Conservation (phyloP, 2,329 filamentous ascomycete genomes). For the Metarhizium robertsii region DNA sequence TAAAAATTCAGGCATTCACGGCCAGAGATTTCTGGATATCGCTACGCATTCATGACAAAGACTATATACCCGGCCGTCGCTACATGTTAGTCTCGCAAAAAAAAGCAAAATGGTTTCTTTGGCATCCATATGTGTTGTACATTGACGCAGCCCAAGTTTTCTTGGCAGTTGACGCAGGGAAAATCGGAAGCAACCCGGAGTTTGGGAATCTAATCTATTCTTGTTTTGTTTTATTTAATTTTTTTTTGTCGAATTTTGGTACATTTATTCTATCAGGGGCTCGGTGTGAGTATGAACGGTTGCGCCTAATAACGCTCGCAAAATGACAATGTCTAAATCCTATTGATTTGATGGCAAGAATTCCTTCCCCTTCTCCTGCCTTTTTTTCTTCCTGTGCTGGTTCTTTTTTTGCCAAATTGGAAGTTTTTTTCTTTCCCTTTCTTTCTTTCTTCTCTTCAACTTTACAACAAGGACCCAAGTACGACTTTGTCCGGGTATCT, state of each 20-base stretch:
- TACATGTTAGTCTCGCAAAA: constrained; percentile 14
- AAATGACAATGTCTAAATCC: constrained; percentile 7
- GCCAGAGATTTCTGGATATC: constrained; percentile 8
- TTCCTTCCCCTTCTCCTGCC: constrained; percentile 3
- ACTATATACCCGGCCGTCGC: constrained; percentile 20
- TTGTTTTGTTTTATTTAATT: too few species aligned
- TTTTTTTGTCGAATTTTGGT: too few species aligned
- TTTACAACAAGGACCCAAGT: neutral
- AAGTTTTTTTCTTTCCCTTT: too few species aligned
- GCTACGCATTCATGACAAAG: constrained; percentile 21
- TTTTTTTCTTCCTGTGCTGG: constrained; percentile 1
- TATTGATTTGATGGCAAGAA: constrained; percentile 6
- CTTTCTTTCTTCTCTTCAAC: neutral
- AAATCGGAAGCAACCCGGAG: neutral
- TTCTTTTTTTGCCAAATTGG: constrained; percentile 3
- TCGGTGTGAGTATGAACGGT: constrained; percentile 6
- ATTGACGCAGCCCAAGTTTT: neutral
- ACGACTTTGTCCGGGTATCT: neutral
- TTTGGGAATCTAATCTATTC: neutral
- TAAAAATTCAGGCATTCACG: neutral
- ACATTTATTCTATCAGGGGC: neutral
- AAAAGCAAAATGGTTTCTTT: neutral
- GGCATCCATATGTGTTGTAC: neutral
- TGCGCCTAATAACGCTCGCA: constrained; percentile 1
- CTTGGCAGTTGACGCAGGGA: neutral